Evolutionary conservation across 2,329 filamentous ascomycete species (phyloP).

Genomic region (Aspergillus quadrilineatus): DNA sequence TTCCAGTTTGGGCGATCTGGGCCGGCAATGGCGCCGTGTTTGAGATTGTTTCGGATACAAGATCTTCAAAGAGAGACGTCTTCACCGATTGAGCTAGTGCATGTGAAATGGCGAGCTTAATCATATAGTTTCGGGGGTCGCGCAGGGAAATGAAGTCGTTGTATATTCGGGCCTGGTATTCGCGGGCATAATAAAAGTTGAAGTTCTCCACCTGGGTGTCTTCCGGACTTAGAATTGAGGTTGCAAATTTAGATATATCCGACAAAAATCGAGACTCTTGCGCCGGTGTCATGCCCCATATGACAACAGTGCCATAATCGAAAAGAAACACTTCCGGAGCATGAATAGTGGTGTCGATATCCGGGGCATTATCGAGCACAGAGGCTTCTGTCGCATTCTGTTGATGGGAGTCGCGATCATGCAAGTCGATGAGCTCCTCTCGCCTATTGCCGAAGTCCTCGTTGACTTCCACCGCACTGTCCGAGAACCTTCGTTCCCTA

Average conservation of each 20-base stretch:
- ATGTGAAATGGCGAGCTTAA: constrained; percentile 93
- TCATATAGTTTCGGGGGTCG: constrained; percentile 97
- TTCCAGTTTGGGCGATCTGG: constrained; percentile 88
- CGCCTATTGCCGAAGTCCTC: constrained; percentile 56
- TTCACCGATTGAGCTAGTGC: constrained; percentile 95
- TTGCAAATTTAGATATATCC: constrained; percentile 91
- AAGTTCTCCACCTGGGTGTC: constrained; percentile 96
- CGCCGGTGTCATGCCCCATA: constrained; percentile 94
- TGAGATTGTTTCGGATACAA: constrained; percentile 90
- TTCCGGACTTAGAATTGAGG: constrained; percentile 81
- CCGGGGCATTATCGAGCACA: constrained; percentile 44
- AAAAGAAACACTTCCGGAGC: constrained; percentile 95
- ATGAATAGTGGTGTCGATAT: constrained; percentile 85
- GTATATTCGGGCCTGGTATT: constrained; percentile 98
- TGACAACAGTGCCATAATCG: constrained; percentile 94
- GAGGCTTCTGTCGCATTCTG: constrained; percentile 24
- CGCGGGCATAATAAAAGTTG: constrained; percentile 98
- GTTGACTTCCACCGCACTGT: constrained; percentile 65
- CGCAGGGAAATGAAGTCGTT: constrained; percentile 97
- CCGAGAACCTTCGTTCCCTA: constrained; percentile 68
- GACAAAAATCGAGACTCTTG: constrained; percentile 91
- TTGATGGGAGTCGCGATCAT: constrained; percentile 39
- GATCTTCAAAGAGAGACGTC: constrained; percentile 93
- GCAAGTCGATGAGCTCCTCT: constrained; percentile 65
- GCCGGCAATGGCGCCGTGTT: constrained; percentile 89